phyloP scores from a whole-genome alignment of 768 basidiomycete species.

The Mycena haematopus region DNA sequence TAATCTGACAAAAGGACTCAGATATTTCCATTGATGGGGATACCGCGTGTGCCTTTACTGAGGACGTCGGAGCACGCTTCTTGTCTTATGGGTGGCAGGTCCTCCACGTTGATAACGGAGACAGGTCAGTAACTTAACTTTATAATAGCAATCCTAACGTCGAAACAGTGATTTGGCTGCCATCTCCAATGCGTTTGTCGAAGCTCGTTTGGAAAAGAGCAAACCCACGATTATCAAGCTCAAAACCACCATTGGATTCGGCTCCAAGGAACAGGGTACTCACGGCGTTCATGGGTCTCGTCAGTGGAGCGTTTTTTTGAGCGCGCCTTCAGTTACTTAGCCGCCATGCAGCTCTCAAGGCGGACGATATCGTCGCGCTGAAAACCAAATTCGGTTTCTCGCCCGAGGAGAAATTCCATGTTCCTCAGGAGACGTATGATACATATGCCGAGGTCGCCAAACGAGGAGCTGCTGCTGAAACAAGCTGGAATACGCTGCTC shows the following conservation, averaged over 20 bases:
- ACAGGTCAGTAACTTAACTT: conserved; percentile 56
- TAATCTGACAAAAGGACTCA: conserved; percentile 37
- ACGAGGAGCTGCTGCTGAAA: conserved; percentile 77
- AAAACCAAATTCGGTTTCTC: conserved; percentile 89
- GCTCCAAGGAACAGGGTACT: conserved; percentile 91
- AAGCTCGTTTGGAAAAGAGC: conserved; percentile 74
- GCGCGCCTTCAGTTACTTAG: conserved; percentile 8
- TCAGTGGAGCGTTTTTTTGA: conserved; percentile 51
- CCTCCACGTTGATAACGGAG: conserved; percentile 81
- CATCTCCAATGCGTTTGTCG: conserved; percentile 80
- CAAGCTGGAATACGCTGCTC: conserved; percentile 76
- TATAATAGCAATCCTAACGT: background rate
- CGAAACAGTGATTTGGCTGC: conserved; percentile 68
- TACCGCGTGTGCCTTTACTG: conserved; percentile 92
- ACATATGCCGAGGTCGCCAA: conserved; percentile 70
- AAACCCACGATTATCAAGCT: conserved; percentile 88
- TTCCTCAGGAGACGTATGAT: conserved; percentile 76
- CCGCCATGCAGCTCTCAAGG: conserved; percentile 74
- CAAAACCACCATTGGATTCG: conserved; percentile 91
- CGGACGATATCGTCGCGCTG: conserved; percentile 84
- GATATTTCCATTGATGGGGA: conserved; percentile 97
- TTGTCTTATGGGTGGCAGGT: conserved; percentile 95
- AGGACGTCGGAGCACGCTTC: conserved; percentile 90
- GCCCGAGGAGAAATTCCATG: conserved; percentile 75
- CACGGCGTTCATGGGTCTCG: conserved; percentile 95